phyloP scores from a whole-genome alignment of 768 basidiomycete species.

The Rhizopogon salebrosus region DNA sequence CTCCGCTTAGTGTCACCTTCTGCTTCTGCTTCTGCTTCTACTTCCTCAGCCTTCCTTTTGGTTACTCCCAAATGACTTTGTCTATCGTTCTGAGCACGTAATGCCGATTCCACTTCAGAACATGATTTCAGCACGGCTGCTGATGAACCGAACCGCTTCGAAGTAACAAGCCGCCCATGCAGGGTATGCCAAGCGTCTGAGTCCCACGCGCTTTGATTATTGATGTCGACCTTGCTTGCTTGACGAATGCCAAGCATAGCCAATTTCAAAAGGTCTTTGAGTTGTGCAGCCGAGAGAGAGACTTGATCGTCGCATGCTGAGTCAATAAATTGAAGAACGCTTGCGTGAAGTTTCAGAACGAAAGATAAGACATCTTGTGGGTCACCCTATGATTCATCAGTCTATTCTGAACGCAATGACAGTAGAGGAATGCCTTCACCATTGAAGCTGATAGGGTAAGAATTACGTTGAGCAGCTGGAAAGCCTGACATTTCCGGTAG shows the following conservation, averaged over 20 bases:
- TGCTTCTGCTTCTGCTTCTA: slow-evolving; percentile 17
- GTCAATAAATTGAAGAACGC: slow-evolving; percentile 43
- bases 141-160: slow-evolving; percentile 59
- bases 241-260: slow-evolving; percentile 61
- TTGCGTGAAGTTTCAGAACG: slow-evolving; percentile 45
- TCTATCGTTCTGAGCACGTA: slow-evolving; percentile 10
- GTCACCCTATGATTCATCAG: slow-evolving; percentile 24
- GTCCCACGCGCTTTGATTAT: slow-evolving; percentile 49
- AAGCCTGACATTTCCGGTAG: slow-evolving; percentile 72
- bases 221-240: slow-evolving; percentile 37
- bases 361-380: slow-evolving; percentile 42
- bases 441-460: slow-evolving; percentile 47
- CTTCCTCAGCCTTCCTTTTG: slow-evolving; percentile 39
- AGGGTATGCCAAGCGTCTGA: slow-evolving; percentile 51
- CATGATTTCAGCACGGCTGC: slow-evolving; percentile 57
- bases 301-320: slow-evolving; percentile 43
- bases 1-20: slow-evolving; percentile 37
- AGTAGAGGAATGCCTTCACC: slow-evolving; percentile 28
- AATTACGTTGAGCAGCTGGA: slow-evolving; percentile 65
- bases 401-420: background rate
- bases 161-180: slow-evolving; percentile 38
- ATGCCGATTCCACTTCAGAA: slow-evolving; percentile 46
- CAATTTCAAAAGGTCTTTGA: slow-evolving; percentile 79
- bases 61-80: slow-evolving; percentile 21
- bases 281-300: slow-evolving; percentile 51